phyloP scores from a whole-genome alignment of 108 stramenopile species.

The Mayamaea pseudoterrestris region DNA sequence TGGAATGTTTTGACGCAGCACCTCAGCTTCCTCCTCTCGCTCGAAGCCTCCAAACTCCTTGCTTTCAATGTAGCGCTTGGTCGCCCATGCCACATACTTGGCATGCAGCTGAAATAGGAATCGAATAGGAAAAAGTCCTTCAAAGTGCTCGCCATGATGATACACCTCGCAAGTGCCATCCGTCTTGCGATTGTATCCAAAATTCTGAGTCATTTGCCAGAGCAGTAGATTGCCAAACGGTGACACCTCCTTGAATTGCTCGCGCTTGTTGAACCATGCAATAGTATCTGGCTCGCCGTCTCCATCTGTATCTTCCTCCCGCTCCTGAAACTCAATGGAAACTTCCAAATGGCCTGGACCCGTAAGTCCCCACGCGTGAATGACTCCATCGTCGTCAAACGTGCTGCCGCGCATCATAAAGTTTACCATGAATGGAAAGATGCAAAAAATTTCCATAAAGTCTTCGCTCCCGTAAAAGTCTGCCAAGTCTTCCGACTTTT shows the following conservation, averaged over 20 bases:
- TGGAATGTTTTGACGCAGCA: constrained; percentile 19
- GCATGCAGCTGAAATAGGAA: constrained; percentile 23
- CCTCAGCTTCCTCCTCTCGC: constrained; percentile 23
- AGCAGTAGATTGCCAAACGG: constrained; percentile 14
- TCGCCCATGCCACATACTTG: constrained; percentile 17
- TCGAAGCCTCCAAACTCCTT: constrained; percentile 20
- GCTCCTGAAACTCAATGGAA: constrained; percentile 28
- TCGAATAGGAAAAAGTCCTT: constrained; percentile 17
- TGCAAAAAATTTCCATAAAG: constrained; percentile 40
- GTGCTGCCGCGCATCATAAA: constrained; percentile 33
- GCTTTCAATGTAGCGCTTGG: constrained; percentile 31
- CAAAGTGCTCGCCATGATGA: constrained; percentile 27
- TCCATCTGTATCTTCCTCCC: too few relatives aligned
- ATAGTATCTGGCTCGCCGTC: constrained; percentile 16
- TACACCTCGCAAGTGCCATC: constrained; percentile 18
- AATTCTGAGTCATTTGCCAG: constrained; percentile 36
- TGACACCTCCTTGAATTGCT: constrained; percentile 22
- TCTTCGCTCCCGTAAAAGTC: constrained; percentile 35
- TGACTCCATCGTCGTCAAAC: constrained; percentile 30
- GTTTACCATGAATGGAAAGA: constrained; percentile 28
- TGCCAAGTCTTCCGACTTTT: constrained; percentile 24
- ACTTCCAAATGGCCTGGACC: constrained; percentile 25
- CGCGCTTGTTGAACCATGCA: constrained; percentile 36
- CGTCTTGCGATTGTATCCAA: constrained; percentile 17
- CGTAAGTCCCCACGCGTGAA: constrained; percentile 23